Evolutionary conservation across 768 basidiomycete species (phyloP).

Genomic region (Hygrophoropsis aurantiaca): DNA sequence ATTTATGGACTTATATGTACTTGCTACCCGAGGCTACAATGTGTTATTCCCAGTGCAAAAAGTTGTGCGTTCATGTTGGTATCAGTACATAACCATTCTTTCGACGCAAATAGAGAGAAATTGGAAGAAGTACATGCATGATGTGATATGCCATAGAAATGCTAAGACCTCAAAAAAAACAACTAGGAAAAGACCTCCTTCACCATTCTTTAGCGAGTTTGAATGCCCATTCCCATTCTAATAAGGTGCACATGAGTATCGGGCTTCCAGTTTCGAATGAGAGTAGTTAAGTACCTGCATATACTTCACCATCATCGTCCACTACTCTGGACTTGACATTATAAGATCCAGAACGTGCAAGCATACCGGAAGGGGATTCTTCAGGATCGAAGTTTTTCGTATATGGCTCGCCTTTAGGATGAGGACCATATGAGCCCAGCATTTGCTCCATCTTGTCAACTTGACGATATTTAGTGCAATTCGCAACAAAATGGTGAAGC

Average conservation of each 20-base stretch:
- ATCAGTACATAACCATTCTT: neutral
- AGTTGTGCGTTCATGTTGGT: too few species aligned
- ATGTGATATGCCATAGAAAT: constrained; percentile 28
- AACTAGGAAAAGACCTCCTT: constrained; percentile 15
- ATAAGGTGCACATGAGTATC: constrained; percentile 9
- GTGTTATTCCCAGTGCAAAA: too few species aligned
- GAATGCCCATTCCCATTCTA: constrained; percentile 69
- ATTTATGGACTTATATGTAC: too few species aligned
- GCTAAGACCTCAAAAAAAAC: constrained; percentile 12
- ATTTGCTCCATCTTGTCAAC: constrained; percentile 93
- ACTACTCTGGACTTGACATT: constrained; percentile 76
- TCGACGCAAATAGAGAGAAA: constrained; percentile 15
- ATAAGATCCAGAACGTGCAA: constrained; percentile 83
- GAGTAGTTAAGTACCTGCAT: constrained; percentile 56
- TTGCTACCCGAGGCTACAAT: too few species aligned
- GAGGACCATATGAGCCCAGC: constrained; percentile 91
- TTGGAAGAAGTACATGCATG: constrained; percentile 25
- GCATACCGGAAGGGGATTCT: constrained; percentile 72
- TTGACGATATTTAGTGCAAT: constrained; percentile 27
- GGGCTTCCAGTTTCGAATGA: neutral
- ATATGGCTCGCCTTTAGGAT: constrained; percentile 62
- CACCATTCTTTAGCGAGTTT: constrained; percentile 93
- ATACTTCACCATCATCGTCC: constrained; percentile 84
- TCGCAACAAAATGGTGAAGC: neutral
- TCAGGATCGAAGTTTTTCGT: constrained; percentile 76